Evolutionary conservation across 1,284 basidiomycete species (phyloP), one percentile per base, ranked within the genome.

Genomic region (Puccinia novopanici): DNA sequence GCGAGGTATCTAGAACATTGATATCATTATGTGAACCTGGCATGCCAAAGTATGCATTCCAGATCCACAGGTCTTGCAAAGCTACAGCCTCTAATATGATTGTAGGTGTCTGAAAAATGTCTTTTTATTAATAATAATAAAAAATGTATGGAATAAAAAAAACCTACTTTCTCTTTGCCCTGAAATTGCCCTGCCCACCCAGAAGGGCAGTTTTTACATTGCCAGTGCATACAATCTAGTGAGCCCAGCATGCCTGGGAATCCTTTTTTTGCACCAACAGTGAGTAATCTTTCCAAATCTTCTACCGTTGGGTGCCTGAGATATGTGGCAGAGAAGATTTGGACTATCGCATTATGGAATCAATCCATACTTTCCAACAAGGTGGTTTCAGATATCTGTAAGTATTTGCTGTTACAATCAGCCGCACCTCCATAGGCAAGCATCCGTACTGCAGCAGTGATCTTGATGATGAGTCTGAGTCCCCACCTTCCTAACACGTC

Each of bases 221-320:
- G n/a, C n/a, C n/a, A n/a, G n/a, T n/a, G n/a, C 40, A 45, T 34
- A 15, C 37, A 65, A 3, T 65, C 57, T 8, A 75, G n/a, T 30
- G 55, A 61, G 5, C 73, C 73, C 6, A 61, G 34, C 54, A 59
- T 61, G 5, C 73, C 73, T 45, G 73, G 73, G 37, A 73, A 73
- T 6, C 71, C 71, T 55, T 50, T 10, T 24, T 71, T 71, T n/a
- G 30, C 68, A 17, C 45, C 45, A 5, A 48, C 27, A 12, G 30
- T 6, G 10, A 71, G 34, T 4, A 71, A 24, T 12, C 42, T 37
- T 30, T n/a, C n/a, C n/a, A n/a, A n/a, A n/a, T n/a, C n/a, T n/a
- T n/a, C n/a, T n/a, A n/a, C n/a, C n/a, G n/a, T n/a, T n/a, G n/a
- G n/a, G n/a, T n/a, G n/a, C n/a, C n/a, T n/a, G n/a, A n/a, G n/a